Base-by-base conservation (phyloP, 192 early-diverging fungal species). In the Physocladia obscura region DNA sequence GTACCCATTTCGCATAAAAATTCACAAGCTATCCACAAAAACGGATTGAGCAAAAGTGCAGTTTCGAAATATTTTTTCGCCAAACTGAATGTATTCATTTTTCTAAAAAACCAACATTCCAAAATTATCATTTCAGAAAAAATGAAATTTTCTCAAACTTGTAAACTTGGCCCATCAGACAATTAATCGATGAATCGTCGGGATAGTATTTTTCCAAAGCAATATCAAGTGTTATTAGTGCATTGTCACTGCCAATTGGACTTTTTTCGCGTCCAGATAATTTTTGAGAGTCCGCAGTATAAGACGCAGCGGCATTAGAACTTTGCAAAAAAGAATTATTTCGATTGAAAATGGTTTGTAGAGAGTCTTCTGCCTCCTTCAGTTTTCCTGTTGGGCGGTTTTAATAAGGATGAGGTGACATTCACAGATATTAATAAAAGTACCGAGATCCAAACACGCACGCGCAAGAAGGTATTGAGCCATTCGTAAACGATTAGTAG, bases 1-100 rank as follows among this genome's bases (percentile, higher is more conserved):
- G 32, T 39, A 71, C 81, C 79, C 24, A 81, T 35, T 21, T 79
- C 73, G 36, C 72, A 70, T 36, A 81, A 57, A 3, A 47, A 56
- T 58, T 80, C 67, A 40, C 64, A 81, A 6, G 79, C 79, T 19
- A 30, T 67, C 82, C 82, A 83, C 47, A 74, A 34, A 31, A 76
- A 75, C 30, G 82, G 75, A 73, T 77, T 71, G 39, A 72, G 36
- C 49, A 64, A 47, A 24, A 81, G 26, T 0, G 79, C 76, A 27
- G 44, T 44, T 54, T 8, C 37, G 34, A 76, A 74, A 5, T 57
- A 55, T 4, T 44, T 27, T 26, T 36, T 27, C 11, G 76, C 78
- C 61, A 52, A 19, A 44, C 17, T 8, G 40, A 19, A 56, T 30
- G 50, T 31, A 32, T 57, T 13, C 52, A 24, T n/a, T 57, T 26